Evolutionary conservation across 2,329 filamentous ascomycete genomes (phyloP), one percentile per base, ranked within the genome.

Genomic region (Akanthomyces lecanii): DNA sequence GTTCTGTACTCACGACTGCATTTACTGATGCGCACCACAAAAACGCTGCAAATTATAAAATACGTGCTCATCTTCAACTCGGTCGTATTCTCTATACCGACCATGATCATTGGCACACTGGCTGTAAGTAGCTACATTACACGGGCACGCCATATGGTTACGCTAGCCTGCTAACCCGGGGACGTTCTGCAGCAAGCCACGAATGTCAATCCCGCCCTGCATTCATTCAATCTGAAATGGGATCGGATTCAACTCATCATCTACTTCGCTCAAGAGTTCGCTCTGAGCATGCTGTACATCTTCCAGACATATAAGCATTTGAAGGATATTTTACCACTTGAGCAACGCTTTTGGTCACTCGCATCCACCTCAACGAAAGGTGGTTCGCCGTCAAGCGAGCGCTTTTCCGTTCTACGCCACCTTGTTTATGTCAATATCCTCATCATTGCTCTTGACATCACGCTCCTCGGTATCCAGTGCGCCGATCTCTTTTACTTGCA

Each of bases 1-100:
- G 84, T 88, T 2, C 75, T 88, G 1, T 88, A 84, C 73, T 86
- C 84, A 2, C 79, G 85, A 6, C 76, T 88, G 1, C 83, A 87
- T 68, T 76, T 88, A 2, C 77, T 88, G n/a, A 75, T 84, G 5
- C 79, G 78, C 23, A 80, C 82, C 75, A 62, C 77, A 6, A 71
- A 72, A 4, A 70, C 79, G 5, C 75, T 86, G 1, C 75, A 76
- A 2, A 75, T 75, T 11, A 79, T 84, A 0, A 75, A 84, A 5
- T 75, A 68, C 62, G 82, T 87, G 78, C 85, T 88, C 64, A 78
- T 85, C 52, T 70, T 77, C 64, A 80, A 85, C 69, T 76, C 77
- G 28, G 67, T 85, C 45, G 64, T 85, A 5, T 71, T 85, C 14
- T 80, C 85, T 65, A 70, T 82, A 0, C 79, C 80, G 0, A 85